Evolutionary conservation across 2,329 filamentous ascomycete genomes (phyloP).

Genomic region (Cercospora nicotianae): DNA sequence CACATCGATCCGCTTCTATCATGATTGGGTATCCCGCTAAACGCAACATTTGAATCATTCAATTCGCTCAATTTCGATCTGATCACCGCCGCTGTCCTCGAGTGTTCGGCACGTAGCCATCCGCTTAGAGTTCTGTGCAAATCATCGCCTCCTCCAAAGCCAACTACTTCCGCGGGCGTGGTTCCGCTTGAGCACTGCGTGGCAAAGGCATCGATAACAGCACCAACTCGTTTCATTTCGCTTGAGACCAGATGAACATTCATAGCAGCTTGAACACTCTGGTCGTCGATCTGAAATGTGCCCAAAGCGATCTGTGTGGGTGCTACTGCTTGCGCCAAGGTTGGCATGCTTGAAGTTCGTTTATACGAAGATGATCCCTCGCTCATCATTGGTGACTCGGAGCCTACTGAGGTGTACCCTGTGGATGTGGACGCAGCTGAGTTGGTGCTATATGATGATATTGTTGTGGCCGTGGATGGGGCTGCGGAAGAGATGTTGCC

Average conservation of each 20-base stretch:
- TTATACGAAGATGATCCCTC: neutral
- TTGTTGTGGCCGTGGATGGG: neutral
- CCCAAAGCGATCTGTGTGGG: neutral
- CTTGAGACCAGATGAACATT: neutral
- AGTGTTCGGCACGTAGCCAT: neutral
- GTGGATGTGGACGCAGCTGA: neutral
- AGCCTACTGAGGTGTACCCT: neutral
- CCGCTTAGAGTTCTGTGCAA: neutral
- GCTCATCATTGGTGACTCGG: neutral
- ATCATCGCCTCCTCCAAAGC: neutral
- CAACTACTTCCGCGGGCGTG: neutral
- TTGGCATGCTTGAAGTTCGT: neutral
- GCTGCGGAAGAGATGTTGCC: neutral
- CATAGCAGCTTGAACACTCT: neutral
- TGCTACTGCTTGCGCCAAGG: neutral
- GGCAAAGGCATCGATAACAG: neutral
- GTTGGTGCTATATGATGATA: neutral
- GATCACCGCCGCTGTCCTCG: neutral
- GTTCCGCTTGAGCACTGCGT: neutral
- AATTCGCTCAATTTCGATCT: slow-evolving; percentile 1
- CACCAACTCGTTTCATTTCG: neutral
- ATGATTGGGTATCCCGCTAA: neutral
- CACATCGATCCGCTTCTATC: neutral
- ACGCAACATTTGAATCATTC: neutral
- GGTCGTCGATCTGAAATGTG: neutral